Percentiles rank a stretch among this genome's conserved stretches.
phyloP scores from a whole-genome alignment of 768 basidiomycete species.

The Cubamyces lactineus region DNA sequence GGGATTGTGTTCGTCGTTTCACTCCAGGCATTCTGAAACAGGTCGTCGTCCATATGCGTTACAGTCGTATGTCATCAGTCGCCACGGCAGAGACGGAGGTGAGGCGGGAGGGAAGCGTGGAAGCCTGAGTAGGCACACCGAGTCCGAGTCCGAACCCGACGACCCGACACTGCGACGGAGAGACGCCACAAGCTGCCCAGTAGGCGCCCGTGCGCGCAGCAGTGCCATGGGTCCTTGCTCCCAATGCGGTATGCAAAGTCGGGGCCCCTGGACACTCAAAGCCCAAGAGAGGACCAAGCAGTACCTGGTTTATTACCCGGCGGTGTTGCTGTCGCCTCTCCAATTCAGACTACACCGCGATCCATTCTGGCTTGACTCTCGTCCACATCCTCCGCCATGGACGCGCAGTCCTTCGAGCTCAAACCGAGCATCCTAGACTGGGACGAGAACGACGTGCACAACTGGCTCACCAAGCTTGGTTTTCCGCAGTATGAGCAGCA shows the following conservation, averaged over 20 bases:
- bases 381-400: slow-evolving; percentile 31
- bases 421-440: slow-evolving; percentile 52
- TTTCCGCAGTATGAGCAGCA: slow-evolving; percentile 84
- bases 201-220: background rate
- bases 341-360: slow-evolving; percentile 16
- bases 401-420: slow-evolving; percentile 35
- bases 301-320: background rate
- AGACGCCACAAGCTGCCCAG: background rate
- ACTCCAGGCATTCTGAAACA: slow-evolving; percentile 75
- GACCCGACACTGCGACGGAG: slow-evolving; percentile 7
- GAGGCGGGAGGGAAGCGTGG: background rate
- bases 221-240: background rate
- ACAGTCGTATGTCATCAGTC: slow-evolving; percentile 19
- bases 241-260: background rate
- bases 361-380: slow-evolving; percentile 19
- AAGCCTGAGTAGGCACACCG: slow-evolving; percentile 1
- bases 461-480: slow-evolving; percentile 77
- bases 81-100: slow-evolving; percentile 1
- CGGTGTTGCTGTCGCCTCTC: slow-evolving; percentile 25
- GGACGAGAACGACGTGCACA: slow-evolving; percentile 78
- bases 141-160: background rate
- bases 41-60: slow-evolving; percentile 70
- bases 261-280: slow-evolving; percentile 10
- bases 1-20: slow-evolving; percentile 43
- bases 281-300: background rate